Base-by-base conservation (phyloP, 129 eudicot species). In the Flaveria bidentis region DNA sequence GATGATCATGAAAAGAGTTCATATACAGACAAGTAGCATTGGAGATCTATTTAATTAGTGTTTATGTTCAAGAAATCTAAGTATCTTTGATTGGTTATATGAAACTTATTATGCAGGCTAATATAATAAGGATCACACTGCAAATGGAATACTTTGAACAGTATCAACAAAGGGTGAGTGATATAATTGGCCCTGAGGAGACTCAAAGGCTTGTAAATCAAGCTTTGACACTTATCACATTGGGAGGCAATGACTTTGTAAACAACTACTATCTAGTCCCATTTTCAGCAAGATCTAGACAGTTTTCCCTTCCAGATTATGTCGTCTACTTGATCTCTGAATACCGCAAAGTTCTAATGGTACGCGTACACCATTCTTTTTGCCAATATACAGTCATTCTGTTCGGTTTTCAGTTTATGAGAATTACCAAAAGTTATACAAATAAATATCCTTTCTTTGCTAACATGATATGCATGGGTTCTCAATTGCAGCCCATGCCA, bases 201-300 rank as follows among this genome's bases (percentile, higher is more conserved):
- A 61, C 97, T 9, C 74, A 81, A 73, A 63, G 45, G 22, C 87
- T 89, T 5, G 88, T 91, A 20, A 83, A 68, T 45, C 64, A 81
- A 57, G 85, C 85, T 1, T 78, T 91, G 8, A 85, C 86, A 3
- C 89, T 91, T 2, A 86, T 91, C 60, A 82, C 89, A 12, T 63
- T 88, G 71, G 97, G 97, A 3, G 97, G 97, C 17, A 91, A 91
- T 78, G 97, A 91, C 71, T 91, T 86, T 68, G 93, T 91, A 22
- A 91, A 88, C 85, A 91, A 91, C 72, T 91, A 91, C 73, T 91
- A 66, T 57, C 76, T 89, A 62, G 71, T 81, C 28, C 97, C 97
- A 13, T 45, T 70, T 46, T 80, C 97, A 36, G 82, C 77, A 9
- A 86, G 97, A 53, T 76, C 86, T 30, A 80, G 86, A 36, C 90